Base-by-base conservation (phyloP, 805 yeast genomes). In the Komagataella pastoris region DNA sequence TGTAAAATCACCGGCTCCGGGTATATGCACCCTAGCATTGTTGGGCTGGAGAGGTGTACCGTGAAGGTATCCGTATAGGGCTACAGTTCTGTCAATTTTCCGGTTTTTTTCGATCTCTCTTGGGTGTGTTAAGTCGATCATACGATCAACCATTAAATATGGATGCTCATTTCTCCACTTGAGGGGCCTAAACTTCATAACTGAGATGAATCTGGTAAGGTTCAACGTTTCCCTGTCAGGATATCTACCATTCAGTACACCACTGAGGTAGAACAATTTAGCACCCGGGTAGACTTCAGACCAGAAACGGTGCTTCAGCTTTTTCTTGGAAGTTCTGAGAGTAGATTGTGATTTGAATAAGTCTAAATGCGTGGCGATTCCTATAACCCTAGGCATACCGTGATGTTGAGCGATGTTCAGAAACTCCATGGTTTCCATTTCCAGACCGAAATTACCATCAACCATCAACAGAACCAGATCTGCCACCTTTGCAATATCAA, bases 91-190 rank as follows among this genome's bases (percentile, higher is more conserved):
- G 65, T 93, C 98, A 58, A 83, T 75, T 63, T 90, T 90, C 24
- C 85, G 81, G 61, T 93, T 82, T 54, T 80, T 74, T 56, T 85
- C 90, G 43, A 95, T 80, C 47, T 73, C 65, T 49, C 86, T 78
- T 0, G 99, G 99, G 66, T 90, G 97, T 3, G 99, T 95, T 56
- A 95, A 72, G 67, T 93, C 99, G 7, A 93, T 56, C 47, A 91
- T 74, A 64, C 99, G 78, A 64, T 93, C 99, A 14, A 91, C 89
- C 54, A 93, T 71, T 59, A 93, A 65, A 63, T 93, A 93, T 3
- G 98, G 96, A 71, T 93, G 99, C 71, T 93, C 98, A 65, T 91
- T 93, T 71, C 99, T 81, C 99, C 99, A 93, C 66, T 93, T 93
- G 59, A 95, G 73, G n/a, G 99, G 99, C 62, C 99, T 79, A 68